phyloP scores from a whole-genome alignment of 345 rosid species.

The Hibiscus syriacus region DNA sequence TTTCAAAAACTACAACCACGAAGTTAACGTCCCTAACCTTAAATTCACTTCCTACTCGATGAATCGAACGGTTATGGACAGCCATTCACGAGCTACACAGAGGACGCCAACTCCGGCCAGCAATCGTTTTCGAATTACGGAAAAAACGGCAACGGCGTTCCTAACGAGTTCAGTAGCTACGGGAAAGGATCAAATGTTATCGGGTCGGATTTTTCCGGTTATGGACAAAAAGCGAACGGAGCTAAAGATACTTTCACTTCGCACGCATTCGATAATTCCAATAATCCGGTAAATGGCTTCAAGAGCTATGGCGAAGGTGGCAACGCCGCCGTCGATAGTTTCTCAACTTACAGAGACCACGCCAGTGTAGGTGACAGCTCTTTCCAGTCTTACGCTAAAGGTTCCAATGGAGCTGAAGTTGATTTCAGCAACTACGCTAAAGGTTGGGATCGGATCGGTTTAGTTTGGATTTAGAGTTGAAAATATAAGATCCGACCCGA shows the following conservation, averaged over 20 bases:
- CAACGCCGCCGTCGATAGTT: slow-evolving; percentile 14
- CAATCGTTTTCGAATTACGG: slow-evolving; percentile 55
- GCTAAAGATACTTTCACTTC: slow-evolving; percentile 55
- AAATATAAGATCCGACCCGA: too few species aligned
- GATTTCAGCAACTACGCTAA: slow-evolving; percentile 41
- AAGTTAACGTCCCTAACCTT: slow-evolving; percentile 51
- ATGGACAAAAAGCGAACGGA: slow-evolving; percentile 51
- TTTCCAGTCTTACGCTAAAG: slow-evolving; percentile 56
- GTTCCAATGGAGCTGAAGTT: slow-evolving; percentile 32
- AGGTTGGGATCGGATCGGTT: too few species aligned
- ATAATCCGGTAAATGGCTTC: slow-evolving; percentile 58
- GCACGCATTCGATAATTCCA: slow-evolving; percentile 55
- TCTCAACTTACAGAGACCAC: slow-evolving; percentile 45
- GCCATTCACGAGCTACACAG: slow-evolving; percentile 41
- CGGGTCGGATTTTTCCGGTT: slow-evolving; percentile 53
- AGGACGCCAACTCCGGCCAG: slow-evolving; percentile 44
- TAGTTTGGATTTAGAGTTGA: too few species aligned
- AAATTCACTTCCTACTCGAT: slow-evolving; percentile 51
- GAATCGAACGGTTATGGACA: slow-evolving; percentile 37
- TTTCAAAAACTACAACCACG: slow-evolving; percentile 43
- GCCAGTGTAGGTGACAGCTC: slow-evolving; percentile 55
- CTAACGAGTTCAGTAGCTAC: slow-evolving; percentile 48
- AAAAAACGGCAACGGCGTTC: slow-evolving; percentile 13
- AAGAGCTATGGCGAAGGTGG: slow-evolving; percentile 47
- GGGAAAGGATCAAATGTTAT: slow-evolving; percentile 51